Percentiles rank a stretch among this genome's conserved stretches.
phyloP scores from a whole-genome alignment of 2,329 filamentous ascomycete species.

The Neopestalotiopsis clavispora region DNA sequence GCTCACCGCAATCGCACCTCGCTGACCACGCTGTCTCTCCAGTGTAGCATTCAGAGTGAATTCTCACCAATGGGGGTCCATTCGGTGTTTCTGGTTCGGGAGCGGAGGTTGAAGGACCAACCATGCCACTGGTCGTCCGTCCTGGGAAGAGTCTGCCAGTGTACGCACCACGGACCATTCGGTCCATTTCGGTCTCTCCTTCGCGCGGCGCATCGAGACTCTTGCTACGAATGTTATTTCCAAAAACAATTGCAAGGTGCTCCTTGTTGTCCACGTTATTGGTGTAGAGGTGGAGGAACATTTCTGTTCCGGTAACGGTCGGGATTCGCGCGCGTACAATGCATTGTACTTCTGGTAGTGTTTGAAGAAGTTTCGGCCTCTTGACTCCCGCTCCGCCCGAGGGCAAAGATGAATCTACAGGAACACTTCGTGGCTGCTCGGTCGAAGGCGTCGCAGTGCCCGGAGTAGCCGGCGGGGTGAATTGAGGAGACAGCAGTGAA shows the following conservation, averaged over 20 bases:
- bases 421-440: slow-evolving; percentile 54
- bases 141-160: slow-evolving; percentile 86
- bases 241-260: slow-evolving; percentile 96
- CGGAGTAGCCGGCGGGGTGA: slow-evolving; percentile 73
- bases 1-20: slow-evolving; percentile 96
- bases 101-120: slow-evolving; percentile 32
- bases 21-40: slow-evolving; percentile 99
- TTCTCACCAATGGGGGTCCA: slow-evolving; percentile 78
- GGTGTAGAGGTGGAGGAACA: slow-evolving; percentile 94
- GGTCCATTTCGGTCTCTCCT: slow-evolving; percentile 84
- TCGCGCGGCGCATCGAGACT: slow-evolving; percentile 73
- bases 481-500: slow-evolving; percentile 85
- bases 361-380: slow-evolving; percentile 73
- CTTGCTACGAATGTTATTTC: slow-evolving; percentile 77
- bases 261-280: slow-evolving; percentile 96
- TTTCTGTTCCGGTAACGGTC: slow-evolving; percentile 88
- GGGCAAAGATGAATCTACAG: slow-evolving; percentile 63
- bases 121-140: slow-evolving; percentile 74
- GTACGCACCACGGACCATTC: slow-evolving; percentile 95
- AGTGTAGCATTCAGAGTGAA: slow-evolving; percentile 98
- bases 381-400: slow-evolving; percentile 66
- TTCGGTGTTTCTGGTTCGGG: slow-evolving; percentile 19
- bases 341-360: slow-evolving; percentile 86
- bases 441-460: slow-evolving; percentile 59
- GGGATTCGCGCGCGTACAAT: slow-evolving; percentile 94